Evolutionary conservation across 1,284 basidiomycete species (phyloP).

Genomic region (Afroboletus lepidellus): DNA sequence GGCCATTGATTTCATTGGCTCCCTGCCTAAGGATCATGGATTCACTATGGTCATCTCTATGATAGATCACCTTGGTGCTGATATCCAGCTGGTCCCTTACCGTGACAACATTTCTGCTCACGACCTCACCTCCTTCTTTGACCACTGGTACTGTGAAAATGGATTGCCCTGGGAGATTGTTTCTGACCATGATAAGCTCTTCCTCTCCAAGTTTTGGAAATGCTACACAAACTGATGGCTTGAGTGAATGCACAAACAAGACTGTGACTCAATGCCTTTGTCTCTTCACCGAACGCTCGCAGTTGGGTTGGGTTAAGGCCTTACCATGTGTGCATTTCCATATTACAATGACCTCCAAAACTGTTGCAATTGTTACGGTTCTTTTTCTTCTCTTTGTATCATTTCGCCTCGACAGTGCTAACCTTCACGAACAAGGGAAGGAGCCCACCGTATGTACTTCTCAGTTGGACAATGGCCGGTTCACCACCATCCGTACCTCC

Average conservation of each 20-base stretch:
- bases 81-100: not conserved
- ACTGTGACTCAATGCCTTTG: not conserved
- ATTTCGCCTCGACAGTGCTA: too few relatives aligned
- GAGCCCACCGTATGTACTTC: too few relatives aligned
- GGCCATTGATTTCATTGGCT: not conserved
- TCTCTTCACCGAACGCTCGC: not conserved
- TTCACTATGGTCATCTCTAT: not conserved
- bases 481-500: too few relatives aligned
- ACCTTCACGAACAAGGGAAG: too few relatives aligned
- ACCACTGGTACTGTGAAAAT: constrained; percentile 1
- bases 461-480: too few relatives aligned
- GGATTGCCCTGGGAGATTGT: not conserved
- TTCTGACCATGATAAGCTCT: not conserved
- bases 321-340: not conserved
- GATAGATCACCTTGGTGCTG: not conserved
- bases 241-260: not conserved
- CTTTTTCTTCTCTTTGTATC: too few relatives aligned
- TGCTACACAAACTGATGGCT: not conserved
- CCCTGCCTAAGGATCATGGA: not conserved
- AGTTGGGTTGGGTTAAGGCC: not conserved
- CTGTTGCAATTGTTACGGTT: too few relatives aligned
- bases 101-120: not conserved
- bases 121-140: not conserved
- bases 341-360: too few relatives aligned
- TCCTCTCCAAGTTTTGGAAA: not conserved